Conservation (phyloP, 192 early-diverging fungal genomes). For the Coemansia sp. region DNA sequence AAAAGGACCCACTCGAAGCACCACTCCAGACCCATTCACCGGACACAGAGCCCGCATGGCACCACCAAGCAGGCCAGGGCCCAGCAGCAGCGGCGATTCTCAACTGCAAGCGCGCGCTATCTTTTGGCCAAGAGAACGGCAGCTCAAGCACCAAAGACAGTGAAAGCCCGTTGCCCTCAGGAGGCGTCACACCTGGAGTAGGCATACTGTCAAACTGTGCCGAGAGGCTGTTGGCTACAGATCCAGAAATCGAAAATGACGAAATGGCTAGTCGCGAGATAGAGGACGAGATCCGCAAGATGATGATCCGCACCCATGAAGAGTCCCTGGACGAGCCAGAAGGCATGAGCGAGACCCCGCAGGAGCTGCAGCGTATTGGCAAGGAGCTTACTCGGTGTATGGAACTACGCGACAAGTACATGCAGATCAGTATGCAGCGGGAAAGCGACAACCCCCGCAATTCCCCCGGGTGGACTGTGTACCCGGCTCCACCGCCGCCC, state of each 20-base stretch:
- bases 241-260: conserved; percentile 10
- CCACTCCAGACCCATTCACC: background rate
- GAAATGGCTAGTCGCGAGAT: conserved; percentile 22
- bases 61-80: conserved; percentile 1
- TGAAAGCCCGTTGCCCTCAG: background rate
- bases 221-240: background rate
- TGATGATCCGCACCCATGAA: conserved; percentile 39
- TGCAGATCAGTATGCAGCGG: conserved; percentile 67
- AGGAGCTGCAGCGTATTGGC: conserved; percentile 38
- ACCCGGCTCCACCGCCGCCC: conserved; percentile 78
- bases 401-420: conserved; percentile 81
- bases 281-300: conserved; percentile 39
- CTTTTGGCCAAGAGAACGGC: background rate
- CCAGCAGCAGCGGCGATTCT: conserved; percentile 25
- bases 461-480: conserved; percentile 71
- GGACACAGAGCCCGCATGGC: background rate
- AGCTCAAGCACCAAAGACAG: background rate
- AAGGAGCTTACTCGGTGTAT: conserved; percentile 68
- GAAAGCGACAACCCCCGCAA: conserved; percentile 85
- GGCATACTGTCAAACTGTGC: background rate
- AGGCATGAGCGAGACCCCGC: conserved; percentile 26
- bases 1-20: background rate
- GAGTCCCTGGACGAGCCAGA: conserved; percentile 14
- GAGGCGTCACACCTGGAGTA: background rate
- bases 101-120: conserved; percentile 11